Evolutionary conservation across 2,329 filamentous ascomycete species (phyloP).

Genomic region (Pseudopithomyces chartarum): DNA sequence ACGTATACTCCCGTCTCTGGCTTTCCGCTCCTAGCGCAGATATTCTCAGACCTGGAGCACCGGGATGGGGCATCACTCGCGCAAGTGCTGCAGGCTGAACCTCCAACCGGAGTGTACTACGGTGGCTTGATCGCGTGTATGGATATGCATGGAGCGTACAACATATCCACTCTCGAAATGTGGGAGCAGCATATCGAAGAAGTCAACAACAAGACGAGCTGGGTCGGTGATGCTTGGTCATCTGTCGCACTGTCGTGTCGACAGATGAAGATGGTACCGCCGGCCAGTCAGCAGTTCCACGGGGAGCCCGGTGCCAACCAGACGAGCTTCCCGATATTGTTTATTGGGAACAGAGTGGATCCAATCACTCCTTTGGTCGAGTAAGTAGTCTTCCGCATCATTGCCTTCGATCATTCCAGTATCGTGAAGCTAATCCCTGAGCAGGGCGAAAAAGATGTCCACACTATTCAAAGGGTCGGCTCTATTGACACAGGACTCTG

Average conservation of each 20-base stretch:
- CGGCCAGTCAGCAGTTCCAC: slow-evolving; percentile 12
- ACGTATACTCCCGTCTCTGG: slow-evolving; percentile 4
- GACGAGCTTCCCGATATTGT: not conserved
- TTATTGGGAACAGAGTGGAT: slow-evolving; percentile 1
- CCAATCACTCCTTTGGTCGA: not conserved
- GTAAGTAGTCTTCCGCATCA: not conserved
- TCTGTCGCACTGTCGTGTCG: not conserved
- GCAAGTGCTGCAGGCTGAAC: not conserved
- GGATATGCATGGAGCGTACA: not conserved
- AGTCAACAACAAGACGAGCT: not conserved
- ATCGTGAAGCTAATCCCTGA: too few species aligned
- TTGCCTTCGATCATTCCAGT: too few species aligned
- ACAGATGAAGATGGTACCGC: not conserved
- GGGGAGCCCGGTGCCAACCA: not conserved
- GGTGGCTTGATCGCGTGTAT: slow-evolving; percentile 1
- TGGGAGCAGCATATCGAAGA: not conserved
- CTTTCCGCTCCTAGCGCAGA: slow-evolving; percentile 1
- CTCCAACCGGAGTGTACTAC: not conserved
- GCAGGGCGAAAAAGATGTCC: not conserved
- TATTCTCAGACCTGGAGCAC: slow-evolving; percentile 15
- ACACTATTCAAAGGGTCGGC: not conserved
- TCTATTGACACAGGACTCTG: not conserved
- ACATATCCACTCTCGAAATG: not conserved
- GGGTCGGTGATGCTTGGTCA: not conserved
- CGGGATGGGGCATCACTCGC: slow-evolving; percentile 7